Evolutionary conservation across 257 asterid genomes (phyloP).

Genomic region (Anisodus tanguticus): DNA sequence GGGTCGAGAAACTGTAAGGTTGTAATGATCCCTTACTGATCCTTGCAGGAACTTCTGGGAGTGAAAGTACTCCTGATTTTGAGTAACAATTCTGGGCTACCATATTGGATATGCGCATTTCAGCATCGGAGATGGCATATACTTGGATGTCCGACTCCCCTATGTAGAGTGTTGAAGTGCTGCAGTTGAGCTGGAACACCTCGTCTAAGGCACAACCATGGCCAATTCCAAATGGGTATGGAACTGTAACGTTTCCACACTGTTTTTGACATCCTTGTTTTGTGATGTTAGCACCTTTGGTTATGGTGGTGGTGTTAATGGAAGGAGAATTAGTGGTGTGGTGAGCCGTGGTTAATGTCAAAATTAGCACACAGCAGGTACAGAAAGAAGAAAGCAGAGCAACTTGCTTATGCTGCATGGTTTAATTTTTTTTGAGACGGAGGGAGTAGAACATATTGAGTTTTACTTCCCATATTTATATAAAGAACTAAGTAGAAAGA

Average conservation of each 20-base stretch:
- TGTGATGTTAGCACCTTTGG: conserved; percentile 39
- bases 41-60: conserved; percentile 7
- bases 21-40: conserved; percentile 28
- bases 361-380: conserved; percentile 30
- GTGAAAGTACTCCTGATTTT: conserved; percentile 31
- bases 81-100: conserved; percentile 37
- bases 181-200: conserved; percentile 52
- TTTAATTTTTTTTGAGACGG: neutral
- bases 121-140: conserved; percentile 56
- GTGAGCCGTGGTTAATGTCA: conserved; percentile 37
- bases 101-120: conserved; percentile 51
- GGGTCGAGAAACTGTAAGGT: conserved; percentile 57
- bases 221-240: conserved; percentile 52
- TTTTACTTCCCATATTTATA: neutral
- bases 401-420: neutral
- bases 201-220: conserved; percentile 42
- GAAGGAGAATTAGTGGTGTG: neutral
- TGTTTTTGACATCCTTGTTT: conserved; percentile 46
- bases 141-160: conserved; percentile 30
- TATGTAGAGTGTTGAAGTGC: conserved; percentile 45
- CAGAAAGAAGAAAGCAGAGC: conserved; percentile 9
- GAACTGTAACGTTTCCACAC: conserved; percentile 49
- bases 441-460: neutral
- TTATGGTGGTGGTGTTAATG: conserved; percentile 14
- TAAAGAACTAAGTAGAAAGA: neutral